Base-by-base conservation (phyloP, 768 basidiomycete genomes). In the Amanita fuliginea region DNA sequence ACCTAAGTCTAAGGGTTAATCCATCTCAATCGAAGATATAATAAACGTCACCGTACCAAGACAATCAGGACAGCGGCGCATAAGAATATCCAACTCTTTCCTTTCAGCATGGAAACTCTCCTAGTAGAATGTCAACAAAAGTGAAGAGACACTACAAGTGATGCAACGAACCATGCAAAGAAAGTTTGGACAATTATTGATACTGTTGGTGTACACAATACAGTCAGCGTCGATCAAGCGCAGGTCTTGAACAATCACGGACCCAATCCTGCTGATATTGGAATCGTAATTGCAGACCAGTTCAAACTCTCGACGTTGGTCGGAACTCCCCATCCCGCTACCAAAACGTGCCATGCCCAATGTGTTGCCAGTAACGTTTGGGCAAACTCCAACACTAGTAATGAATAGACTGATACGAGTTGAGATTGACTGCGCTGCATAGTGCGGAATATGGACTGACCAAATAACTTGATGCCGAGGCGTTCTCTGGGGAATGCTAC, bases 101-200 rank as follows among this genome's bases (percentile, higher is more conserved):
- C 30, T 32, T 22, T 45, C 6, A 51, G 45, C 30, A 45, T 36
- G 11, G 9, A 51, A 22, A 51, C 35, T 45, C 51, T 39, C 43
- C 51, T 46, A 21, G 6, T 18, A 6, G 28, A 9, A 22, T 16
- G 37, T 33, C 21, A 51, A 16, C 13, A 34, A 28, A 16, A n/a
- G 10, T 18, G 19, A 37, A 19, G 14, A 11, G 4, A 18, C 1
- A 30, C 9, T 10, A 14, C 10, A 19, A 24, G 6, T 13, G 21
- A 10, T 5, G 32, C 3, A 19, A 46, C 51, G 3, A 9, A 46
- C 51, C 51, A 51, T 37, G 51, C 51, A 16, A 51, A 51, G 44
- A 51, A 51, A 13, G 28, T 37, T 16, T 51, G 51, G 28, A 51
- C 51, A 2, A 40, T 45, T 19, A 46, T 40, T 18, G 51, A 39